These are phyloP conservation scores for Hypoxylon fragiforme DNA, from an alignment of 495 filamentous ascomycete genomes.

Conservation along the genomic window DNA sequence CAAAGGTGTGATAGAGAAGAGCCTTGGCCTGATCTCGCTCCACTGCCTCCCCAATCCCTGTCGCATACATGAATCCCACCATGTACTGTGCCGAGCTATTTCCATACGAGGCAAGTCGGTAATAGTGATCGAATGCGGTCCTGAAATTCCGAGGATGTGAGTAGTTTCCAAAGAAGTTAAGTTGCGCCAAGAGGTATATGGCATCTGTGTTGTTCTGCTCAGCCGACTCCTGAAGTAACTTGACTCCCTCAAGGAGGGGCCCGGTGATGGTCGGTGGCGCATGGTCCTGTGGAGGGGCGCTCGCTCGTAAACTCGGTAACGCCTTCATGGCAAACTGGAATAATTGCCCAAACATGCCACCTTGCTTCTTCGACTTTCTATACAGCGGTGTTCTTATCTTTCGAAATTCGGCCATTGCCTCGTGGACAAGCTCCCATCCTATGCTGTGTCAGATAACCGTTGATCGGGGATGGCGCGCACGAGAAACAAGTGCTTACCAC, in stretches of 20 bases:
- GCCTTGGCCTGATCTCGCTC: slow-evolving; percentile 90
- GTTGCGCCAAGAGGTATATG: slow-evolving; percentile 85
- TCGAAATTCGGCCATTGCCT: slow-evolving; percentile 47
- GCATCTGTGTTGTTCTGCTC: slow-evolving; percentile 80
- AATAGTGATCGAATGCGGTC: slow-evolving; percentile 80
- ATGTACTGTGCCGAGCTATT: slow-evolving; percentile 93
- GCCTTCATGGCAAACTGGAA: slow-evolving; percentile 44
- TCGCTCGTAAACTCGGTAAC: slow-evolving; percentile 47
- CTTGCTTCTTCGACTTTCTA: slow-evolving; percentile 41
- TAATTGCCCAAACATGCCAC: slow-evolving; percentile 43
- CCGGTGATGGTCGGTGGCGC: slow-evolving; percentile 35
- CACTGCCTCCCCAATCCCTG: slow-evolving; percentile 81
- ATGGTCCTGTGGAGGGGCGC: slow-evolving; percentile 42
- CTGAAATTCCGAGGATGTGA: slow-evolving; percentile 82
- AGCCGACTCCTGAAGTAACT: slow-evolving; percentile 74
- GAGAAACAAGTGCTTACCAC: slow-evolving; percentile 24
- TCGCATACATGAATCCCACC: slow-evolving; percentile 95
- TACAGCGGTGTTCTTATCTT: slow-evolving; percentile 45
- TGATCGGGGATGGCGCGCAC: slow-evolving; percentile 4
- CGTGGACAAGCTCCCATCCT: slow-evolving; percentile 52
- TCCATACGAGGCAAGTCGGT: slow-evolving; percentile 73
- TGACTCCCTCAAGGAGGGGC: slow-evolving; percentile 63
- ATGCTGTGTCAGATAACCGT: slow-evolving; percentile 11
- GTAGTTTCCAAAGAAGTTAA: slow-evolving; percentile 97
- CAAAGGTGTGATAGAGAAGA: slow-evolving; percentile 91